Evolutionary conservation across 2,329 filamentous ascomycete species (phyloP).

Genomic region (Dactylonectria estremocensis): DNA sequence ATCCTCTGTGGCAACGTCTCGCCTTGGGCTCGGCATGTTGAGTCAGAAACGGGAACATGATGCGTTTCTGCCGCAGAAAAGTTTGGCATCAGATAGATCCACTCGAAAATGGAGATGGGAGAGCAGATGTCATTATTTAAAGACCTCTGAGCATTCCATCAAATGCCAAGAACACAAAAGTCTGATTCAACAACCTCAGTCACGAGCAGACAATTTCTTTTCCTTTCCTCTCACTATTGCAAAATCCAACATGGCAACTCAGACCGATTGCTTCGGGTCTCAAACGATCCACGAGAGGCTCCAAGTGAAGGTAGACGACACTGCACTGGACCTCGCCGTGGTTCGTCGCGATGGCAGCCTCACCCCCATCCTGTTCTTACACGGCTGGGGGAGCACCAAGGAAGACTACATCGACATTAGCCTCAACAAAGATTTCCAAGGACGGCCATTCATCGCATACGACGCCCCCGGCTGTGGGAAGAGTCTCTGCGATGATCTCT

Average conservation of each 20-base stretch:
- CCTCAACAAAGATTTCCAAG: constrained; percentile 33
- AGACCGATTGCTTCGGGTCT: background rate
- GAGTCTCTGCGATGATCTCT: constrained; percentile 34
- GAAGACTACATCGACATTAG: constrained; percentile 46
- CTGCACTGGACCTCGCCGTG: background rate
- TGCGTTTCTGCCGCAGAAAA: background rate
- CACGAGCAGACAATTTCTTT: background rate
- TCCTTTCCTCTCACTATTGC: background rate
- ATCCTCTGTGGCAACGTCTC: background rate
- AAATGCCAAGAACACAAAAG: background rate
- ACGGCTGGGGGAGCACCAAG: constrained; percentile 47
- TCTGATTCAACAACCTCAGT: background rate
- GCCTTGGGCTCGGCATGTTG: background rate
- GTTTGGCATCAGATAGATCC: background rate
- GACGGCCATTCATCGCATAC: constrained; percentile 41
- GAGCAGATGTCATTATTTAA: background rate
- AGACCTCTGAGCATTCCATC: background rate
- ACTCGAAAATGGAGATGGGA: background rate
- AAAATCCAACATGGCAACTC: background rate
- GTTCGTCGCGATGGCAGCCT: constrained; percentile 14
- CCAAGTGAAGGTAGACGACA: background rate
- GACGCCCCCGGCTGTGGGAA: constrained; percentile 46
- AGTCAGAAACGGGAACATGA: background rate
- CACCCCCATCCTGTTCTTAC: constrained; percentile 42
- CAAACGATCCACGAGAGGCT: constrained; percentile 6